Evolutionary conservation across 805 yeast species (phyloP).

Genomic region (Kuraishia molischiana): DNA sequence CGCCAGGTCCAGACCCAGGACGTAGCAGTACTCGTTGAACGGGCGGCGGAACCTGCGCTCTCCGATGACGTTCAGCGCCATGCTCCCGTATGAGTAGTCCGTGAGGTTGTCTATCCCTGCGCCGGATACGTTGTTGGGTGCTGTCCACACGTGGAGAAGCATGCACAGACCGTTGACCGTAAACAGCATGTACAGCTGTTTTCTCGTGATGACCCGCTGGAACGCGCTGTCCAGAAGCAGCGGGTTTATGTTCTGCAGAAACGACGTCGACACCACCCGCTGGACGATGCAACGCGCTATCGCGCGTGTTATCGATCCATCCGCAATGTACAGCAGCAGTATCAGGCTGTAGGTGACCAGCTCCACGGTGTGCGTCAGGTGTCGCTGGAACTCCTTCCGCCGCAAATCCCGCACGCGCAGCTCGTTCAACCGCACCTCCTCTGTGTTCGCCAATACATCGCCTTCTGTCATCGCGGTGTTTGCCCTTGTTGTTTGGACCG

Average conservation of each 20-base stretch:
- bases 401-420: slow-evolving; percentile 23
- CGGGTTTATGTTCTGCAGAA: slow-evolving; percentile 19
- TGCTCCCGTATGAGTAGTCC: slow-evolving; percentile 24
- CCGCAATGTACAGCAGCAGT: slow-evolving; percentile 28
- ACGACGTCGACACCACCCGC: slow-evolving; percentile 28
- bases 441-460: neutral
- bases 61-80: slow-evolving; percentile 36
- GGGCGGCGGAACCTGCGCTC: slow-evolving; percentile 19
- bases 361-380: slow-evolving; percentile 24
- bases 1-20: slow-evolving; percentile 21
- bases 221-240: slow-evolving; percentile 10
- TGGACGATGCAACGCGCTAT: slow-evolving; percentile 25
- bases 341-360: slow-evolving; percentile 26
- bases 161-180: slow-evolving; percentile 16
- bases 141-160: slow-evolving; percentile 24
- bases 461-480: no score
- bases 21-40: slow-evolving; percentile 15
- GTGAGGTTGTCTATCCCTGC: neutral
- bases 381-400: slow-evolving; percentile 26
- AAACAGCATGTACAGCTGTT: slow-evolving; percentile 16
- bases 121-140: slow-evolving; percentile 14
- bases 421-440: slow-evolving; percentile 10
- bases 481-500: no score
- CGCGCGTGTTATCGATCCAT: slow-evolving; percentile 25
- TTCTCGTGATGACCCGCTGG: slow-evolving; percentile 17